Conservation (phyloP, 2,329 filamentous ascomycete genomes). For the Exserohilum rostratum region DNA sequence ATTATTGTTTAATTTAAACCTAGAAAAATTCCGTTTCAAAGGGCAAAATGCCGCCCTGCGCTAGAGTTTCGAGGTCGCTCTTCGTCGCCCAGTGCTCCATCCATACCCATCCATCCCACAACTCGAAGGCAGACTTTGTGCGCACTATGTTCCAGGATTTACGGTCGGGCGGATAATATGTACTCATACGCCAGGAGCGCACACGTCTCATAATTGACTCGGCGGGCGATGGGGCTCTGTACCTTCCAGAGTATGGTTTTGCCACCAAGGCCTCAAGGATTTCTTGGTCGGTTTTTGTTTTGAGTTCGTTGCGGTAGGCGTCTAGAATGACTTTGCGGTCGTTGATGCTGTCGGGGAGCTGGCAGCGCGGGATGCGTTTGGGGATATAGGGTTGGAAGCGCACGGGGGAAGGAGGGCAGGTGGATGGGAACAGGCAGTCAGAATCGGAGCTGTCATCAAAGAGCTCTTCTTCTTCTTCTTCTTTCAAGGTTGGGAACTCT, state of each 20-base stretch:
- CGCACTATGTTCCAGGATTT: background rate
- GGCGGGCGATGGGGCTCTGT: no score
- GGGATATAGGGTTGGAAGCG: background rate
- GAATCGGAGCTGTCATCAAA: background rate
- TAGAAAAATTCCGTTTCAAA: no score
- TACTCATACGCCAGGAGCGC: no score
- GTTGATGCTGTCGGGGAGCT: background rate
- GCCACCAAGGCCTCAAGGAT: background rate
- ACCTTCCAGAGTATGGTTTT: no score
- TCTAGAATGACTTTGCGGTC: background rate
- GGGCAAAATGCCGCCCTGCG: background rate
- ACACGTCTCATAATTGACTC: background rate
- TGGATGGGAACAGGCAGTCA: background rate
- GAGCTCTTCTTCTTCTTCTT: background rate
- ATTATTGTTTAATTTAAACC: background rate
- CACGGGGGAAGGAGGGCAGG: no score
- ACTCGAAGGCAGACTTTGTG: slow-evolving; percentile 5
- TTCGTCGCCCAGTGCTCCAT: background rate
- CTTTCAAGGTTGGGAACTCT: background rate
- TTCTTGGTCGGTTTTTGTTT: background rate
- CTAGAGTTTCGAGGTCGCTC: slow-evolving; percentile 1
- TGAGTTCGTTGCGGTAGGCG: background rate
- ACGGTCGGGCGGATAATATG: slow-evolving; percentile 5
- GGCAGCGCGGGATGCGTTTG: background rate
- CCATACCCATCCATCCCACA: slow-evolving; percentile 14